Evolutionary conservation across 495 filamentous ascomycete species (phyloP), one percentile per base, ranked within the genome.

Genomic region (Penicillium odoratum): DNA sequence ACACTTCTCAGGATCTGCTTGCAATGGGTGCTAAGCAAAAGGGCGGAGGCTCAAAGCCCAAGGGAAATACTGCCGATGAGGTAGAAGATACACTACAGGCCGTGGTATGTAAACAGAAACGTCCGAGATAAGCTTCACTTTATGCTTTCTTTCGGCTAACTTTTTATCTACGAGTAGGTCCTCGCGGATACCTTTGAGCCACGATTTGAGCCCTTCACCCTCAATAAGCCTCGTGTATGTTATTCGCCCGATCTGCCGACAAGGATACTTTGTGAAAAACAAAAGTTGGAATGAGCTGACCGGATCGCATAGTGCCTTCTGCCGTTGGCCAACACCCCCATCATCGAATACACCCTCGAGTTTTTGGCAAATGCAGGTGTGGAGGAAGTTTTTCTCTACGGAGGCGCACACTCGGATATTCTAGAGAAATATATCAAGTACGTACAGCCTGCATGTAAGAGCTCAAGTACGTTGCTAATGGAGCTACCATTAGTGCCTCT

Each of bases 341-440:
- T 98, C 54, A 96, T 99, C 74, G 93, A 98, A 74, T 97, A 99
- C 70, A 97, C 93, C 4, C 85, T 97, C 59, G 94, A 99, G 69
- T 97, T 94, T 70, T 87, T 99, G 0, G 93, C 93, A 49, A 90
- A 90, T 81, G 89, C 93, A 36, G 93, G 93, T 33, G 91, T 97
- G 1, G 83, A 93, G 58, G 92, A 97, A 36, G 86, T 97, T 40
- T 94, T 91, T 67, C 81, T 99, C 57, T 98, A 96, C 71, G 93
- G 88, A 59, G 90, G 91, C 44, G 86, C 89, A 25, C 94, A 99
- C 68, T 88, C 88, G n/a, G 88, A 93, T 42, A 83, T 93, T 65
- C 79, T 99, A 57, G 94, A 97, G 73, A 79, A 82, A 65, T 94
- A 96, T 67, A 87, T 98, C 68, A 77, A 81, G 83, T 85, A 74